Base-by-base conservation (phyloP, 1,284 basidiomycete species). In the Cerioporus squamosus region DNA sequence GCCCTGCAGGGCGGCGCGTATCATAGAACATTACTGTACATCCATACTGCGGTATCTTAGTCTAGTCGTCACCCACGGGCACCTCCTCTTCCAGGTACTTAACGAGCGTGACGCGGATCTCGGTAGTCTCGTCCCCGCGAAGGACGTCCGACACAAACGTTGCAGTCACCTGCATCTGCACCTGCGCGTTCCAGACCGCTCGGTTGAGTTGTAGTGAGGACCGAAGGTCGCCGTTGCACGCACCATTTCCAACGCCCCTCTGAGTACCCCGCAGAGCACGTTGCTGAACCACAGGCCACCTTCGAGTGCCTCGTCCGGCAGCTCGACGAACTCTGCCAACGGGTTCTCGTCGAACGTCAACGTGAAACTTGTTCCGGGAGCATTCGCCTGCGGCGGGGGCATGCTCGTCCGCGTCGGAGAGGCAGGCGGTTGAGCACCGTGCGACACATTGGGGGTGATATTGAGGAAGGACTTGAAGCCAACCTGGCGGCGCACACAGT, bases 391-490 rank as follows among this genome's bases (percentile, higher is more conserved):
- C 49, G 68, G 62, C 55, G 75, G 78, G 61, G 69, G 72, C 14
- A 68, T 68, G 55, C 78, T 80, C 52, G 74, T 79, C 61, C 79
- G 75, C 48, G 77, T 75, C 9, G 81, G 77, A 17, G 81, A 77
- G 12, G 81, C 73, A 2, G 81, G 77, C 12, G 81, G 77, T 40
- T 59, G 57, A 55, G 79, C 70, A 64, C 83, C 81, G 67, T 97
- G 94, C 8, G 88, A 84, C 49, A 98, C 84, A 26, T 78, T 81
- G 0, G 97, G 97, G 0, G 91, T 90, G 66, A 98, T 92, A 73
- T 98, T 98, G 55, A 99, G 79, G 75, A 99, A 99, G 14, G 95
- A 91, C 76, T 98, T 98, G 83, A 99, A 99, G n/a, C 95, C 97
- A 66, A 99, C 93, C 93, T 97, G 66, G 31, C 44, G 36, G 33